Conservation (phyloP, 768 basidiomycete species). For the Mycena floridula region DNA sequence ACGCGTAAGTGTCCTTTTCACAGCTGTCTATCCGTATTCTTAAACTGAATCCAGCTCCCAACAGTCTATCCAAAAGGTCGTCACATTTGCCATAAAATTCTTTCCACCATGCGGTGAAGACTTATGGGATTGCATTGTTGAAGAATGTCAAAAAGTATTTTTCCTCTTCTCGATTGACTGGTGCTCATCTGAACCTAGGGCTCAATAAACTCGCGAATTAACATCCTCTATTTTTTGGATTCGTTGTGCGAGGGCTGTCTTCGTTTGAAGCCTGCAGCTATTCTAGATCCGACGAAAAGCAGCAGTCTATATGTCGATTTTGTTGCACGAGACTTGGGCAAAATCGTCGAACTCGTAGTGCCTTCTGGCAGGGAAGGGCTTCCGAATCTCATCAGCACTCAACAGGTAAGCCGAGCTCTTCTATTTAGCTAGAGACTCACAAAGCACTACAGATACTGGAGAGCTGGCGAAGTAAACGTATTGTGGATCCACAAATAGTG, state of each 20-base stretch:
- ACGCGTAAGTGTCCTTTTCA: conserved; percentile 44
- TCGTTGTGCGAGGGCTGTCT: conserved; percentile 77
- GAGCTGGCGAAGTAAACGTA: conserved; percentile 81
- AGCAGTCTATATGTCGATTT: conserved; percentile 69
- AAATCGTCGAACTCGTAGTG: conserved; percentile 81
- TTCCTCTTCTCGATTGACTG: background rate
- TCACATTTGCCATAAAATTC: conserved; percentile 79
- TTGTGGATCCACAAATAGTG: conserved; percentile 72
- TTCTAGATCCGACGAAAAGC: conserved; percentile 29
- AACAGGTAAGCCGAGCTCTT: conserved; percentile 50
- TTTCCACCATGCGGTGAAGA: conserved; percentile 85
- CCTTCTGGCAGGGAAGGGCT: conserved; percentile 84
- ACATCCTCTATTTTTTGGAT: conserved; percentile 88
- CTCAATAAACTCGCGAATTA: conserved; percentile 87
- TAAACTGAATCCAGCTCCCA: conserved; percentile 52
- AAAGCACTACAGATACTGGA: conserved; percentile 65
- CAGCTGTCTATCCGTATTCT: conserved; percentile 9
- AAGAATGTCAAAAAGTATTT: conserved; percentile 82
- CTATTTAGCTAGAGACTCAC: background rate
- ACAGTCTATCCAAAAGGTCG: conserved; percentile 84
- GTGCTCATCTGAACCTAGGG: conserved; percentile 32
- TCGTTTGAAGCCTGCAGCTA: conserved; percentile 60
- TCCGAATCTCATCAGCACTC: conserved; percentile 81
- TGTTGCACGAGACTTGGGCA: conserved; percentile 68
- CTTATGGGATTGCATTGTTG: conserved; percentile 88